These are phyloP conservation scores for Bocquillonia castaneifolia DNA, from an alignment of 441 rosid species.

Conservation along the genomic window DNA sequence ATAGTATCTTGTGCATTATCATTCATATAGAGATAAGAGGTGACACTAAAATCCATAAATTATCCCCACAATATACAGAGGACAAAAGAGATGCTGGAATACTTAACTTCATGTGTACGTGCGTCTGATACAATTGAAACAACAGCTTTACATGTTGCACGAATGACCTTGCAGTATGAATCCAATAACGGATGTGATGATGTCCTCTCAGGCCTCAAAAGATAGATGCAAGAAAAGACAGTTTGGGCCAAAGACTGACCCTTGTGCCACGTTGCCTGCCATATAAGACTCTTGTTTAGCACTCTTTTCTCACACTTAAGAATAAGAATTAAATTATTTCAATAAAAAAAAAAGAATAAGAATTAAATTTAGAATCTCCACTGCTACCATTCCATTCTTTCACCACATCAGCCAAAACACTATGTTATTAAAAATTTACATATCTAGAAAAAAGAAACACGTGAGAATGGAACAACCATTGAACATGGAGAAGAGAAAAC, in stretches of 20 bases:
- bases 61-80: conserved; percentile 22
- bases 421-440: background rate
- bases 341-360: no score
- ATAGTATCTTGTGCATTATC: background rate
- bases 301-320: background rate
- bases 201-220: conserved; percentile 88
- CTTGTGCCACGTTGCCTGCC: conserved; percentile 99
- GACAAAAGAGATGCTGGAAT: conserved; percentile 44
- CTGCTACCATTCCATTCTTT: background rate
- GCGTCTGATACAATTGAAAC: conserved; percentile 91
- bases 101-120: conserved; percentile 99
- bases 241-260: conserved; percentile 99
- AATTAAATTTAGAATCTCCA: background rate
- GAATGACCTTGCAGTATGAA: conserved; percentile 79
- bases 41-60: conserved; percentile 1
- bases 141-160: conserved; percentile 91
- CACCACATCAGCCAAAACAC: background rate
- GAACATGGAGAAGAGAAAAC: background rate
- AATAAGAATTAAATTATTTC: background rate
- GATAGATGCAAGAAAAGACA: conserved; percentile 91
- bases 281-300: conserved; percentile 28
- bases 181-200: conserved; percentile 78
- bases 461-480: background rate
- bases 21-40: background rate
- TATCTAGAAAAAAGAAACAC: background rate